These are phyloP conservation scores for Leccinellum rugosiceps DNA, from an alignment of 768 basidiomycete genomes.

Conservation along the genomic window DNA sequence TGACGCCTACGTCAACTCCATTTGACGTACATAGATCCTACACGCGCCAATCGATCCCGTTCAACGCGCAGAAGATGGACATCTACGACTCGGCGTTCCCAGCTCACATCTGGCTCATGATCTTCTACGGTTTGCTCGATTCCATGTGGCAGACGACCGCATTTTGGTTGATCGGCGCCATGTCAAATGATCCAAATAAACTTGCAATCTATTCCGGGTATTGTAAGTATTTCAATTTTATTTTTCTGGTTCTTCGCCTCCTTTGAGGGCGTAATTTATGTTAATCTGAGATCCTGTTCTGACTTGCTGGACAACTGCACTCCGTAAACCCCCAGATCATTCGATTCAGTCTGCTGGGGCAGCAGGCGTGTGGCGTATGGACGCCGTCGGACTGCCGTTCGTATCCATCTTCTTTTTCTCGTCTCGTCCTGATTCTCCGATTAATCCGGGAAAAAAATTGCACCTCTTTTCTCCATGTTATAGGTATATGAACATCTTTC, in stretches of 20 bases:
- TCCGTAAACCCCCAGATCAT: conserved; percentile 43
- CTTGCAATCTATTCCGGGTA: conserved; percentile 77
- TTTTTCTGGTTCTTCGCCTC: no score
- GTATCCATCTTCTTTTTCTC: conserved; percentile 21
- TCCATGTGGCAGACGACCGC: conserved; percentile 79
- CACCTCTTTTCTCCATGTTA: background rate
- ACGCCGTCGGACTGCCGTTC: conserved; percentile 61
- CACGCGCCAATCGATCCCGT: conserved; percentile 49
- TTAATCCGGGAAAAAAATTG: background rate
- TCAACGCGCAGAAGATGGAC: conserved; percentile 49
- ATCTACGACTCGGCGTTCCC: conserved; percentile 33
- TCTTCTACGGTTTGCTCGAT: conserved; percentile 69
- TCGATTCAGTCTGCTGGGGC: conserved; percentile 74
- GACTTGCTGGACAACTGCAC: background rate
- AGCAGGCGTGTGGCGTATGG: conserved; percentile 67
- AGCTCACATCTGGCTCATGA: conserved; percentile 53
- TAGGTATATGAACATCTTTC: conserved; percentile 65
- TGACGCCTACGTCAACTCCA: background rate
- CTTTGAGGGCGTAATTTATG: no score
- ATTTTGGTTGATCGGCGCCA: conserved; percentile 80
- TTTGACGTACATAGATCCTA: conserved; percentile 40
- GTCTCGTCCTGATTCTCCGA: background rate
- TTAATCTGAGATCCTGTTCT: background rate
- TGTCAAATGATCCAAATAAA: conserved; percentile 77
- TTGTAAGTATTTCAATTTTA: conserved; percentile 64